Evolutionary conservation across 208 protist species (phyloP).

Genomic region (Crithidia thermophila): DNA sequence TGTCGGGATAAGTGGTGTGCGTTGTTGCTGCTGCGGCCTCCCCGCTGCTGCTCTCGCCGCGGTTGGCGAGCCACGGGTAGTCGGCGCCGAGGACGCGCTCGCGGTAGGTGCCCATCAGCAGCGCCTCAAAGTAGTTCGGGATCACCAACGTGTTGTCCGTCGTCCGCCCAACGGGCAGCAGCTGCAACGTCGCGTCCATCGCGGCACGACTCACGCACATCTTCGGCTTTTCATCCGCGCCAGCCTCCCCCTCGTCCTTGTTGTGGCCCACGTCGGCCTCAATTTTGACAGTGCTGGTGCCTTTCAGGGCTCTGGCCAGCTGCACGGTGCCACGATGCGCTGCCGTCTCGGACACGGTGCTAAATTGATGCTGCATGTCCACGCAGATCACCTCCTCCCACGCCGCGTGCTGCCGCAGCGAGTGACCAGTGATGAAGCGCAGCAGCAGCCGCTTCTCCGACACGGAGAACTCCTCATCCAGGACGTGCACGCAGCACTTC

Average conservation of each 20-base stretch:
- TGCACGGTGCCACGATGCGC: neutral
- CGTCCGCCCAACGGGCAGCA: conserved; percentile 30
- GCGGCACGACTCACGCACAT: conserved; percentile 15
- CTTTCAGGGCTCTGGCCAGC: neutral
- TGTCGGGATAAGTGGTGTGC: neutral
- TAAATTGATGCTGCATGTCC: conserved; percentile 17
- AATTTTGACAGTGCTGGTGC: no score
- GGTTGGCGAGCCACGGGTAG: conserved; percentile 3
- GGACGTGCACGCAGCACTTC: conserved; percentile 24
- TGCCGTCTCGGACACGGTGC: neutral
- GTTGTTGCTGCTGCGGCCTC: neutral
- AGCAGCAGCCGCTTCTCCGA: conserved; percentile 44
- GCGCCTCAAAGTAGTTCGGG: conserved; percentile 50
- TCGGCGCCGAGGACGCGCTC: conserved; percentile 6
- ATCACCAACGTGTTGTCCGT: conserved; percentile 35
- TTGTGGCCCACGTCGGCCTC: neutral
- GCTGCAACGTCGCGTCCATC: conserved; percentile 29
- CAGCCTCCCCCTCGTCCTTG: neutral
- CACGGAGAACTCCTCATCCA: conserved; percentile 51
- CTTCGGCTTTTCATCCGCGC: neutral
- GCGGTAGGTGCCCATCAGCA: conserved; percentile 38
- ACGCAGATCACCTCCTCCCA: conserved; percentile 6
- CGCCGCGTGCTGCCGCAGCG: conserved; percentile 9
- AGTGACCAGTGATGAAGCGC: conserved; percentile 54
- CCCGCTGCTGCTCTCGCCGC: neutral